Conservation (phyloP, 176 grass and related monocot species). For the Aegilops umbellulata region DNA sequence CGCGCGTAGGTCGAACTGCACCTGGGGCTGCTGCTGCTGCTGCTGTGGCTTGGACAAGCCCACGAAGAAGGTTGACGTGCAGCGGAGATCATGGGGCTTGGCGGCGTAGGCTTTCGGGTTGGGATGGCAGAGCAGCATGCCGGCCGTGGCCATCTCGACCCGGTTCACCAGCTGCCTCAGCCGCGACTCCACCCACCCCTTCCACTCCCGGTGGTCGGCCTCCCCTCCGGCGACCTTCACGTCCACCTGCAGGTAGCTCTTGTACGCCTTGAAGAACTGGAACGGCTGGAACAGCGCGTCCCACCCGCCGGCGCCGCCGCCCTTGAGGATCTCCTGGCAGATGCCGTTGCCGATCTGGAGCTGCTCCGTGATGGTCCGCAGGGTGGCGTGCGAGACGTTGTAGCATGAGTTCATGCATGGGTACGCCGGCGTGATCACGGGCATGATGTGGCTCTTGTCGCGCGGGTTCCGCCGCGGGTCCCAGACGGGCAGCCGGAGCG, state of each 20-base stretch:
- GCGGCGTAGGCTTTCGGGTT: too few species aligned
- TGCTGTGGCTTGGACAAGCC: slow-evolving; percentile 41
- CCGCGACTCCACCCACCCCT: too few species aligned
- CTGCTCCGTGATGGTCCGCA: slow-evolving; percentile 71
- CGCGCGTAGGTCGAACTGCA: slow-evolving; percentile 39
- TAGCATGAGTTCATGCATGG: slow-evolving; percentile 45
- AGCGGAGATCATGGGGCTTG: slow-evolving; percentile 22
- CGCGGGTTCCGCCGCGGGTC: slow-evolving; percentile 43
- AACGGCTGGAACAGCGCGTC: too few species aligned
- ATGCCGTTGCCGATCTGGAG: slow-evolving; percentile 45
- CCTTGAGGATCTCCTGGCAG: slow-evolving; percentile 55
- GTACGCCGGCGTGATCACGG: background rate
- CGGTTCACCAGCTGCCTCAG: too few species aligned
- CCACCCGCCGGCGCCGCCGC: slow-evolving; percentile 6
- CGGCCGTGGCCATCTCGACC: too few species aligned
- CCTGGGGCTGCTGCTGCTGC: background rate
- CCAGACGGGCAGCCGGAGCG: slow-evolving; percentile 68
- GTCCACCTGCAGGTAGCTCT: too few species aligned
- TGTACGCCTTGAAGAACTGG: too few species aligned
- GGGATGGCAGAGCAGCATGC: too few species aligned
- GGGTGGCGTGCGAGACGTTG: slow-evolving; percentile 60
- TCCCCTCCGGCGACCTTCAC: too few species aligned
- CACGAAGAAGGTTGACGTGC: slow-evolving; percentile 71
- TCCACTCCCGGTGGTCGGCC: too few species aligned
- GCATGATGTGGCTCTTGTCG: slow-evolving; percentile 2